These are phyloP conservation scores for Irpex sp. DNA, from an alignment of 1,284 basidiomycete species.

Conservation along the genomic window DNA sequence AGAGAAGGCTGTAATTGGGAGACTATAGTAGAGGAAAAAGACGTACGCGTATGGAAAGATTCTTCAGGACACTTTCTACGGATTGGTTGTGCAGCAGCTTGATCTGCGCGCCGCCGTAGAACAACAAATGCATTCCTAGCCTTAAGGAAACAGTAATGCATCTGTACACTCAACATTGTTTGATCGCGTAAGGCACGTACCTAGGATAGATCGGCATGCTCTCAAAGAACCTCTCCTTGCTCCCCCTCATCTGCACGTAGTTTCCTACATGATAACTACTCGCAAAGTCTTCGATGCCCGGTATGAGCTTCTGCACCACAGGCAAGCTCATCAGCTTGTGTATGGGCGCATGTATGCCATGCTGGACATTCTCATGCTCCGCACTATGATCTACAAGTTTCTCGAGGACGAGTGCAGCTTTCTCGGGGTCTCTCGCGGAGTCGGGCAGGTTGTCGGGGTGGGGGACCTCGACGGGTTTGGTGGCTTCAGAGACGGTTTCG, in stretches of 20 bases:
- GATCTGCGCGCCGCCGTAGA: conserved; percentile 54
- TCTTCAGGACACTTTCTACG: conserved; percentile 58
- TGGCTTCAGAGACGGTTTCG: conserved; percentile 9
- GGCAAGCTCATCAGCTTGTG: conserved; percentile 26
- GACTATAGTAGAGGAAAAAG: no score
- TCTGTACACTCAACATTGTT: neutral
- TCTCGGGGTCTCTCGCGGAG: conserved; percentile 16
- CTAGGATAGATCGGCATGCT: conserved; percentile 77
- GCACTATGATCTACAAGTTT: conserved; percentile 42
- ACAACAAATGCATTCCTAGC: conserved; percentile 79
- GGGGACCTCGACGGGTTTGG: conserved; percentile 26
- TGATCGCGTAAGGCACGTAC: conserved; percentile 2
- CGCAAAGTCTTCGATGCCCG: conserved; percentile 52
- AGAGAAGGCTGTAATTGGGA: no score
- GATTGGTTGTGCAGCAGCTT: conserved; percentile 51
- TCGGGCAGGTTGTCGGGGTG: conserved; percentile 25
- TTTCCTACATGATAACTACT: conserved; percentile 59
- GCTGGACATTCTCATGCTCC: conserved; percentile 32
- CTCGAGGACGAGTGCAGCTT: conserved; percentile 30
- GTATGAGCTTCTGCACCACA: conserved; percentile 45
- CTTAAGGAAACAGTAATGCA: conserved; percentile 23
- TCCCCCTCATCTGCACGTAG: conserved; percentile 58
- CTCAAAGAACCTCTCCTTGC: conserved; percentile 68
- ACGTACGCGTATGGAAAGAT: conserved; percentile 62
- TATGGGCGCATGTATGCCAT: conserved; percentile 40